A percentile compares a stretch with the other conserved stretches of the same genome.
Evolutionary conservation across 495 filamentous ascomycete genomes (phyloP).

Genomic region (Neurospora tetraspora): DNA sequence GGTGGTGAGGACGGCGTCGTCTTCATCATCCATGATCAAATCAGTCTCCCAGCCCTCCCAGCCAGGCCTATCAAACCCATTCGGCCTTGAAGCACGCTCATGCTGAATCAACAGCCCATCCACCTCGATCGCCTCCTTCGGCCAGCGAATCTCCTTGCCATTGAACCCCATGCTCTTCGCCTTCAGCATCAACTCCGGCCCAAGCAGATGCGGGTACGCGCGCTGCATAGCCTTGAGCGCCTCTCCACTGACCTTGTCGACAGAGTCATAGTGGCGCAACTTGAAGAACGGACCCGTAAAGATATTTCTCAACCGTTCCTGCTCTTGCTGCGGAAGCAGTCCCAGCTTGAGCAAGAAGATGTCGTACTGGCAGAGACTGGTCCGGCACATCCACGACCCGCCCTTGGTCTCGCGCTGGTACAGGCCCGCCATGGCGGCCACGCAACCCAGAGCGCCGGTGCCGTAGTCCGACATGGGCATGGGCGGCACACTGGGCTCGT

Average conservation of each 20-base stretch:
- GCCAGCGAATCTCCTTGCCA: conserved; percentile 37
- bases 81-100: conserved; percentile 43
- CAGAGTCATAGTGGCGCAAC: conserved; percentile 58
- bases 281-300: conserved; percentile 47
- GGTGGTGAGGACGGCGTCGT: background rate
- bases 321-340: conserved; percentile 45
- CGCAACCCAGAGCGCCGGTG: conserved; percentile 54
- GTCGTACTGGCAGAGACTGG: conserved; percentile 53
- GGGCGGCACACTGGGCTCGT: conserved; percentile 62
- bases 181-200: conserved; percentile 29
- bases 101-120: conserved; percentile 44
- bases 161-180: conserved; percentile 38
- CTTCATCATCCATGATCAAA: conserved; percentile 11
- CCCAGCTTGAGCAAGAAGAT: conserved; percentile 55
- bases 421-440: conserved; percentile 54
- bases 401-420: conserved; percentile 50
- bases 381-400: conserved; percentile 55
- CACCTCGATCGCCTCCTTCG: conserved; percentile 42
- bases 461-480: conserved; percentile 80
- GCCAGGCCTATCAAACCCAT: conserved; percentile 43
- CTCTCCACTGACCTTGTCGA: conserved; percentile 59
- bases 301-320: conserved; percentile 42
- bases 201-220: conserved; percentile 42
- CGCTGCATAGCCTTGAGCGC: conserved; percentile 53
- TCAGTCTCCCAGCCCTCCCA: conserved; percentile 44